Evolutionary conservation across 768 basidiomycete genomes (phyloP), one percentile per base, ranked within the genome.

Genomic region (Lactarius hatsudake): DNA sequence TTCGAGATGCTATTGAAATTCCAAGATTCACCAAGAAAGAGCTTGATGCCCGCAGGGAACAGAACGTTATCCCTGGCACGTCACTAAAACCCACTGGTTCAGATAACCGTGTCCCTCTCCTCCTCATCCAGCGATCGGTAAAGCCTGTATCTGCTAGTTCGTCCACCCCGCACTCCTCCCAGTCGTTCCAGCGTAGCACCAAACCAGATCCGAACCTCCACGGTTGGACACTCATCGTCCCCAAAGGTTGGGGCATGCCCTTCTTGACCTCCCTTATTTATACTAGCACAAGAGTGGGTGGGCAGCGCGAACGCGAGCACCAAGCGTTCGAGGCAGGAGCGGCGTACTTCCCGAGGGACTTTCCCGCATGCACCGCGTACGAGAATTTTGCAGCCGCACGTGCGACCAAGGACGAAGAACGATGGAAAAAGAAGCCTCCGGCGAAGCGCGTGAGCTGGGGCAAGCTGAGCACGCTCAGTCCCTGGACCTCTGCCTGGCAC

Each of bases 191-290:
- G 38, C 60, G 36, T 32, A 57, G 53, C 9, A 60, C 38, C 12
- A 69, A 59, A 43, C 62, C 73, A 51, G 64, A 63, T 15, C 71
- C 73, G 7, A 62, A 74, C 1, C 78, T 94, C 36, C 87, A 94
- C 72, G 95, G 96, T 45, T 97, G 93, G 90, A 94, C 88, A 9
- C 78, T 99, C 10, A 80, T 97, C 56, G 75, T 96, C 38, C 96
- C 96, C 3, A 81, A 86, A 1, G 94, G 93, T 15, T 98, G 95
- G 94, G 84, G 85, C 0, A 96, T 94, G 89, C 82, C 95, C 1
- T 94, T 98, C 78, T 86, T 92, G 69, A 82, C 82, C 48, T 96
- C 95, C 3, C 83, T 99, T 59, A 82, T 83, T 3, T 87, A 86
- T 75, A 94, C 95, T 0, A 90, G 91, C 26, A 92, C 91, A 1